Base-by-base conservation (phyloP, 257 asterid genomes). In the Lithospermum erythrorhizon region DNA sequence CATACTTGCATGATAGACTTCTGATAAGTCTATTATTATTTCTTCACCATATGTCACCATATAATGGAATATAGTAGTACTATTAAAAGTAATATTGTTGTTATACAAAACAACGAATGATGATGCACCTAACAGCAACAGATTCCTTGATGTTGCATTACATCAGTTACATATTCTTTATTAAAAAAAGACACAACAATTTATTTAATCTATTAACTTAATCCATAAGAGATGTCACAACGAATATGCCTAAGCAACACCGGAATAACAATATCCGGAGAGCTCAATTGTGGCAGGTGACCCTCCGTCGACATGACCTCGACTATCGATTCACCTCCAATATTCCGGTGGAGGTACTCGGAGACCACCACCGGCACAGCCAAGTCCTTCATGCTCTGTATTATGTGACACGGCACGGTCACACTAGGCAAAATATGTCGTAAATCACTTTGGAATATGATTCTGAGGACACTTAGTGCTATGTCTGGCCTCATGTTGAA, bases 401-500 rank as follows among this genome's bases (percentile, higher is more conserved):
- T 84, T 18, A 89, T 76, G 73, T 86, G 95, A 65, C 95, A 89
- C 1, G 95, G 95, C 9, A 84, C 77, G 0, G 75, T 73, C 0
- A 89, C 95, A 15, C 67, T 86, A 6, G 68, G 55, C 18, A 89
- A 55, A 6, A 79, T 57, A 3, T 84, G 85, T 16, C 95, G 66
- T 63, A 82, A 29, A 32, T 86, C 95, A 22, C 87, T 79, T 55
- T 70, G 79, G 49, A 89, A 82, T 30, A 84, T 84, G 20, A 83
- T 84, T 2, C 76, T 82, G 0, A 81, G 79, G 11, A 87, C 83
- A 45, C 88, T 79, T 23, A 86, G 57, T 0, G 97, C 90, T 37
- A 89, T 84, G 80, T 89, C 97, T 0, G 97, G 97, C 24, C 97
- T 68, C 94, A 89, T 87, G 59, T 84, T 87, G 79, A 89, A 89